phyloP scores from a whole-genome alignment of 2,329 filamentous ascomycete genomes.

The Simplicillium aogashimaense region DNA sequence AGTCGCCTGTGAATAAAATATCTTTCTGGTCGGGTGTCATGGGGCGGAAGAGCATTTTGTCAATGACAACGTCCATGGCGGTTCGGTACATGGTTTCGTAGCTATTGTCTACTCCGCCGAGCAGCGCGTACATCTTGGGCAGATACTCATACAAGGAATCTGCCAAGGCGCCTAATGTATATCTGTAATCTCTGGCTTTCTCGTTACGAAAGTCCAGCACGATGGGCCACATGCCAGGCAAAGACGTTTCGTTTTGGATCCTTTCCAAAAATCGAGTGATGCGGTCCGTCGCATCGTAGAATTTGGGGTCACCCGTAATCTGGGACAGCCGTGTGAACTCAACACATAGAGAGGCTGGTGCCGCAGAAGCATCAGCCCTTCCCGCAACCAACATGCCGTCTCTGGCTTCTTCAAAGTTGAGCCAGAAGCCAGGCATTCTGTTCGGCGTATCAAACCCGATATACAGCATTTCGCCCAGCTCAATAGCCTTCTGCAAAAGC shows the following conservation, averaged over 20 bases:
- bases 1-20: conserved; percentile 45
- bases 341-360: conserved; percentile 45
- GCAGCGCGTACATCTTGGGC: conserved; percentile 52
- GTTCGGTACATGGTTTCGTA: conserved; percentile 26
- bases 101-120: conserved; percentile 42
- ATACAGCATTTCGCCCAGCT: conserved; percentile 53
- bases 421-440: conserved; percentile 44
- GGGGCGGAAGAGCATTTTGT: conserved; percentile 56
- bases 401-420: conserved; percentile 30
- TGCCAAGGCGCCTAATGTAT: conserved; percentile 37
- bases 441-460: conserved; percentile 57
- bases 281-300: conserved; percentile 49
- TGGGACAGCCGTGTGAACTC: conserved; percentile 56
- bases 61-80: conserved; percentile 46
- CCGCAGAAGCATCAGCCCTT: conserved; percentile 15
- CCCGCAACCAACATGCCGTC: conserved; percentile 21
- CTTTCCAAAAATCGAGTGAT: conserved; percentile 44
- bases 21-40: conserved; percentile 46
- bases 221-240: conserved; percentile 54
- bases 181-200: conserved; percentile 25
- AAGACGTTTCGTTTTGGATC: conserved; percentile 38
- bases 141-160: conserved; percentile 58
- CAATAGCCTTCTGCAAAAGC: conserved; percentile 48
- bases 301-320: conserved; percentile 47
- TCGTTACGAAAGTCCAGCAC: conserved; percentile 32